Evolutionary conservation across 1,139 yeast species (phyloP), one percentile per base, ranked within the genome.

Genomic region (Yamadazyma mexicana): DNA sequence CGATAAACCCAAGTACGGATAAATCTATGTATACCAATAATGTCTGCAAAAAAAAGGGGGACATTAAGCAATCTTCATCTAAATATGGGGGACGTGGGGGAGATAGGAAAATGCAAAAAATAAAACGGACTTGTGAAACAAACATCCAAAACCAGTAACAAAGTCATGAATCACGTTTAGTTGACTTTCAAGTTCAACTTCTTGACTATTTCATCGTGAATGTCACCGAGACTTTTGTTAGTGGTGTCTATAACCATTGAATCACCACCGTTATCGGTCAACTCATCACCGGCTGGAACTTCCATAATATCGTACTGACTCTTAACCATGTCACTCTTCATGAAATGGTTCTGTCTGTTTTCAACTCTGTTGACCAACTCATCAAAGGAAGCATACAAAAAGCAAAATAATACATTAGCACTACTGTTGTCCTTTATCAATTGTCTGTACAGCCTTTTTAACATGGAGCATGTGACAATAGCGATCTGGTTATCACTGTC

Each of bases 321-420:
- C 44, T 75, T 72, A 33, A 89, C 80, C 97, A 89, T 87, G 42
- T 78, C 77, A 3, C 83, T 71, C 53, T 88, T 88, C 96, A 92
- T 91, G 59, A 74, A 92, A 56, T 92, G 98, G 37, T 79, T 81
- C 49, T 75, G 61, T 47, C 98, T 72, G 14, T 64, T 59, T 12
- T 63, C 64, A 38, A 88, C 85, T 39, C 98, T 73, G 29, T 64
- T 59, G 16, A 75, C 48, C 37, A 89, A 73, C 49, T 75, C 85
- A 8, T 81, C 83, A 49, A 71, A 75, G 4, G 79, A 66, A 10
- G 89, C 84, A 54, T 78, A 73, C 37, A 91, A 63, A 54, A 91
- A 84, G 30, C 88, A 68, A 59, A 84, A 83, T 35, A 76, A 59
- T 49, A 84, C 77, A 8, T 49, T 46, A 15, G 65, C 61, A 23